phyloP scores from a whole-genome alignment of 2,329 filamentous ascomycete species.

The Scedosporium minutisporum region DNA sequence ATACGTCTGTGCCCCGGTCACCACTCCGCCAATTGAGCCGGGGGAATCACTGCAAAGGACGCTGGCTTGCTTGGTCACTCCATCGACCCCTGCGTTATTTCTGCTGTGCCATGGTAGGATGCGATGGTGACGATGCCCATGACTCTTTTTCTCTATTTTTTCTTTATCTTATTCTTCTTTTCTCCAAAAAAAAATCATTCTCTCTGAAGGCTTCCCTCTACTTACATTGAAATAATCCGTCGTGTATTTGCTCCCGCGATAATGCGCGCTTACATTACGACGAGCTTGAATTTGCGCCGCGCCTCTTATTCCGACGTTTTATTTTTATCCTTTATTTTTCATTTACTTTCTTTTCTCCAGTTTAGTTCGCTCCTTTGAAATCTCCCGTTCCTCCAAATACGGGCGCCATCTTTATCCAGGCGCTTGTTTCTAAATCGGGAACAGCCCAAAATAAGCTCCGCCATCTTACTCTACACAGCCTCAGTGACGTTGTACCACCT shows the following conservation, averaged over 20 bases:
- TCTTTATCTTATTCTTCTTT: no score
- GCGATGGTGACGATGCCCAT: background rate
- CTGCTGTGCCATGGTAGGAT: no score
- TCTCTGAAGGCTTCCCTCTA: no score
- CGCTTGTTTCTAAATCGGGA: slow-evolving; percentile 1
- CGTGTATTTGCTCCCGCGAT: background rate
- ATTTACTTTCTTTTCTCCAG: background rate
- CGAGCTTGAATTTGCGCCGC: background rate
- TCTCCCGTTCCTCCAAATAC: background rate
- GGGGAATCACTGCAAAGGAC: no score
- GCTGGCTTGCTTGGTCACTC: no score
- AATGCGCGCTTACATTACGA: background rate
- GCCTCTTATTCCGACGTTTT: background rate
- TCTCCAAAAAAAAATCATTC: no score
- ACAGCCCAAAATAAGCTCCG: background rate
- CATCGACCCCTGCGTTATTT: no score
- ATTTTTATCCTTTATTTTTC: background rate
- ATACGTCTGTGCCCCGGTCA: background rate
- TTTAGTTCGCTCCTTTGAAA: background rate
- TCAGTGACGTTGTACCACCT: background rate
- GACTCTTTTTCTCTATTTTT: background rate
- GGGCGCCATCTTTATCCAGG: background rate
- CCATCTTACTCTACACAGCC: background rate
- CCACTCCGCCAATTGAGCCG: background rate
- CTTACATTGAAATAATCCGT: background rate